Evolutionary conservation across 495 filamentous ascomycete genomes (phyloP), one percentile per base, ranked within the genome.

Genomic region (Sphaerosporella brunnea): DNA sequence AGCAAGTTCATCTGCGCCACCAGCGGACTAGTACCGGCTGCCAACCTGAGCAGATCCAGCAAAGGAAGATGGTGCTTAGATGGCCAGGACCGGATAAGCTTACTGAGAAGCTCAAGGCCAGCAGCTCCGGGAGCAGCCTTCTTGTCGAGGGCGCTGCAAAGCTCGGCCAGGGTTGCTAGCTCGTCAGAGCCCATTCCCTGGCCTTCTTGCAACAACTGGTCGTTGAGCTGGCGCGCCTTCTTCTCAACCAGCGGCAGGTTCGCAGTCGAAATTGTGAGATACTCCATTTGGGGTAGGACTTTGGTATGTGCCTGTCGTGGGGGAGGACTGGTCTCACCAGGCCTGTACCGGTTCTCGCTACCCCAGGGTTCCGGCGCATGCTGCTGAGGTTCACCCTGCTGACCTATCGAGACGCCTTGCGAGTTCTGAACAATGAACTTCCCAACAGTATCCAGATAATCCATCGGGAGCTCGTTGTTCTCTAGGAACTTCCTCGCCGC

Each of bases 391-490:
- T 64, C 35, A 23, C 56, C 55, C 51, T 69, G 63, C 36, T 62
- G 63, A 8, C 84, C 88, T 18, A 94, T 66, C 1, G 77, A 81
- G 15, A 85, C 80, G 11, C 86, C 90, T 62, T 87, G 71, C 4
- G 86, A 90, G 59, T 96, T 96, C 45, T 77, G 68, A 16, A 80
- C 73, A 56, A 99, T 95, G 64, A 95, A 99, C 53, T 88, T 80
- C 3, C 88, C 85, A 23, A 96, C 86, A 58, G 88, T 82, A 51
- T 96, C 92, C 13, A 95, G 68, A 56, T 96, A 96, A 3, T 73
- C 75, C 50, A 94, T 79, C 16, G 90, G 80, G 0, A 95, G 74
- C 55, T 94, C 82, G 51, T 99, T 95, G 53, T 87, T 79, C 48
- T 75, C 71, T 23, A 96, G 81, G 58, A 96, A 99, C 59, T 82